phyloP scores from a whole-genome alignment of 495 filamentous ascomycete species.

The Ascobolus immersus region DNA sequence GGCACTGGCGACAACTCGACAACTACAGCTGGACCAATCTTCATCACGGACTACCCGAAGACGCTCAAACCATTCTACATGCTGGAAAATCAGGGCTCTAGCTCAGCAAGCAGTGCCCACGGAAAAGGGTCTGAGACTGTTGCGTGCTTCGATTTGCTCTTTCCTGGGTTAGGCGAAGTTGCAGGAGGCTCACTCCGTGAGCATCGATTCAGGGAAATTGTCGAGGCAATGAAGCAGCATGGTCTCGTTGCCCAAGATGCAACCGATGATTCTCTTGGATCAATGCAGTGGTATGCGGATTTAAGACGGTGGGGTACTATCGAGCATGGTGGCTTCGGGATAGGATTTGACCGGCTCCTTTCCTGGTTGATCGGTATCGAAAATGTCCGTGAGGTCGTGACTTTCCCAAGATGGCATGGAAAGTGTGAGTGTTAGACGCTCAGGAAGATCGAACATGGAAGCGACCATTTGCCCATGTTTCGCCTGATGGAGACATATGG shows the following conservation, averaged over 20 bases:
- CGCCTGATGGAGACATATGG: too few species aligned
- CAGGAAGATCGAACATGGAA: too few species aligned
- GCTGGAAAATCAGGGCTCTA: conserved; percentile 19
- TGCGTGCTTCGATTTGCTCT: conserved; percentile 83
- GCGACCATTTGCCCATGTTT: too few species aligned
- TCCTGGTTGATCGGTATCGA: conserved; percentile 61
- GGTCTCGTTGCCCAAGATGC: conserved; percentile 16
- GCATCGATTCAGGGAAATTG: conserved; percentile 45
- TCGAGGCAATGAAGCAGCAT: conserved; percentile 43
- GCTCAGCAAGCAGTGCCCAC: conserved; percentile 7
- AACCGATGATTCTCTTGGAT: conserved; percentile 22
- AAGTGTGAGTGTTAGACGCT: conserved; percentile 74
- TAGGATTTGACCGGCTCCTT: conserved; percentile 79
- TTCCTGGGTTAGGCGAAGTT: conserved; percentile 73
- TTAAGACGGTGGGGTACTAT: conserved; percentile 77
- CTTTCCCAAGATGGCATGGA: conserved; percentile 78
- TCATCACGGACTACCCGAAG: conserved; percentile 77
- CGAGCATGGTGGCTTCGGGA: conserved; percentile 86
- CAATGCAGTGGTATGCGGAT: conserved; percentile 80
- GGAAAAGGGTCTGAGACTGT: conserved; percentile 29
- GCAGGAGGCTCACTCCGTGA: conserved; percentile 86
- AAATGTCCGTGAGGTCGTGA: conserved; percentile 64
- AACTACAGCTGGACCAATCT: conserved; percentile 38
- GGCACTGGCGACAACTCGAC: conserved; percentile 7
- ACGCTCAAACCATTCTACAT: conserved; percentile 91